These are phyloP conservation scores for Chaetomiaceae sp. DNA, from an alignment of 2,329 filamentous ascomycete species.

Conservation along the genomic window DNA sequence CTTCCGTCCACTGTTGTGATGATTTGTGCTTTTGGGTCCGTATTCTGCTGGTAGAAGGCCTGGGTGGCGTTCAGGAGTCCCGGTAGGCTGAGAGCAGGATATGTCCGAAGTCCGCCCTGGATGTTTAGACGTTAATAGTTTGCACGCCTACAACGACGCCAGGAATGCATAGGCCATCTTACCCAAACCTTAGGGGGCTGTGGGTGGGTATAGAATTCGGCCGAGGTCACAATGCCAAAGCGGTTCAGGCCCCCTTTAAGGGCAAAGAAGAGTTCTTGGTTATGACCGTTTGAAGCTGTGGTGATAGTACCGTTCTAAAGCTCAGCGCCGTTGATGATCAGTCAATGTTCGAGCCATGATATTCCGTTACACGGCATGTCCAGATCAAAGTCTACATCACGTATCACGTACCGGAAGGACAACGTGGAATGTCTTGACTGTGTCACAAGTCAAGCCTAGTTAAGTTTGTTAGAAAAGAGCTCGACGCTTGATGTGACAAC, in stretches of 20 bases:
- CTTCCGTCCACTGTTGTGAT: conserved; percentile 25
- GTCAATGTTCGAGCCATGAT: too few species aligned
- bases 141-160: too few species aligned
- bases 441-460: conserved; percentile 23
- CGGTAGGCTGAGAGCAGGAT: conserved; percentile 13
- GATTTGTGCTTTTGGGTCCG: conserved; percentile 26
- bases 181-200: conserved; percentile 21
- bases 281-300: conserved; percentile 12
- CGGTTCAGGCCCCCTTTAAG: conserved; percentile 25
- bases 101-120: conserved; percentile 20
- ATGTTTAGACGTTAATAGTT: too few species aligned
- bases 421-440: conserved; percentile 21
- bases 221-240: conserved; percentile 25
- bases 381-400: too few species aligned
- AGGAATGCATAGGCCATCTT: not conserved
- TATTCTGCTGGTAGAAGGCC: conserved; percentile 22
- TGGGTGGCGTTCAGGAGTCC: conserved; percentile 25
- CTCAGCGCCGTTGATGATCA: too few species aligned
- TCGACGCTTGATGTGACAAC: not conserved
- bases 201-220: conserved; percentile 19
- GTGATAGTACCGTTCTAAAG: conserved; percentile 26
- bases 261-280: conserved; percentile 24
- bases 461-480: too few species aligned
- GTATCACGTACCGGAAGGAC: conserved; percentile 23
- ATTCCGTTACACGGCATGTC: too few species aligned